Percentiles rank a stretch among this genome's conserved stretches.
Conservation (phyloP, 768 basidiomycete genomes). For the Agaricus blazei region DNA sequence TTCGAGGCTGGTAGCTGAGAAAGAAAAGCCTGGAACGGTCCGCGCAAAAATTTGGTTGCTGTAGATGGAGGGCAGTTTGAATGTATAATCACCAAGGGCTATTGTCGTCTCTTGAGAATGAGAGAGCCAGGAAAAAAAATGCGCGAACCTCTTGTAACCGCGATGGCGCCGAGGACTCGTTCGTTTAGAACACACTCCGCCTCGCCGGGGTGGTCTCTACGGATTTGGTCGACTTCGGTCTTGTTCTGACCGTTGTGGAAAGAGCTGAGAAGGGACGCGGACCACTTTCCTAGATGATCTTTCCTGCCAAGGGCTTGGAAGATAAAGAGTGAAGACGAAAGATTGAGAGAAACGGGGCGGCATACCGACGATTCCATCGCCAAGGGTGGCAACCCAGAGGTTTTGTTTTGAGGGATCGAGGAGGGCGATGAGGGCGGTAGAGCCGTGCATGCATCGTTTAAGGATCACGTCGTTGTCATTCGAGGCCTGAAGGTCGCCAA, state of each 20-base stretch:
- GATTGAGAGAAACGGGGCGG: background rate
- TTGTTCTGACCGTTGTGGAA: conserved; percentile 47
- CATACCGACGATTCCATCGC: conserved; percentile 50
- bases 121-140: background rate
- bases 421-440: conserved; percentile 44
- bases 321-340: background rate
- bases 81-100: conserved; percentile 53
- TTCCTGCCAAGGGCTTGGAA: conserved; percentile 37
- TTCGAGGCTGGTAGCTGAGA: conserved; percentile 28
- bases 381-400: conserved; percentile 53
- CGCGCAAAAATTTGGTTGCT: conserved; percentile 42
- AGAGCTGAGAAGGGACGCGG: conserved; percentile 33
- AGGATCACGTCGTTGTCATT: conserved; percentile 20
- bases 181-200: conserved; percentile 34
- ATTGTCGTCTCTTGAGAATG: background rate
- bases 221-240: conserved; percentile 35
- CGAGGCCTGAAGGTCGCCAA: conserved; percentile 34
- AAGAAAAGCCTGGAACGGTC: conserved; percentile 29
- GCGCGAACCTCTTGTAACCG: conserved; percentile 47
- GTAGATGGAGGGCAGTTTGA: conserved; percentile 47
- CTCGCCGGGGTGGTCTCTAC: conserved; percentile 43
- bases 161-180: conserved; percentile 50
- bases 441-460: conserved; percentile 44
- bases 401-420: conserved; percentile 36
- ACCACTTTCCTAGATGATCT: conserved; percentile 28